phyloP scores from a whole-genome alignment of 75 land plant species.

The Ceratopteris richardii region DNA sequence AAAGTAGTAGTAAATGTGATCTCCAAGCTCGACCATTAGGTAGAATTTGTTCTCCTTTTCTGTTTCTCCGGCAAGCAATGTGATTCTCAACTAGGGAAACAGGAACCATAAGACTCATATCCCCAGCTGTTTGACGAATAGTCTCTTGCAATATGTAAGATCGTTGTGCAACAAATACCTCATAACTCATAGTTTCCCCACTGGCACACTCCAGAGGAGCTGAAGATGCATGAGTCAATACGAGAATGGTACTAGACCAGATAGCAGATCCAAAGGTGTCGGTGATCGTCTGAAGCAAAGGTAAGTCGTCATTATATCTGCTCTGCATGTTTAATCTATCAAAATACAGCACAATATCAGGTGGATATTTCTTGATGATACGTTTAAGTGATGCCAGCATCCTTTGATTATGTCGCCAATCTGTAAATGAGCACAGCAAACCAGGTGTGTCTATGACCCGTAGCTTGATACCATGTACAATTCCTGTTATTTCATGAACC shows the following conservation, averaged over 20 bases:
- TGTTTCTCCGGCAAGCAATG: slow-evolving; percentile 64
- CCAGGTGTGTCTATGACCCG: slow-evolving; percentile 90
- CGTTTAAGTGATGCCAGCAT: slow-evolving; percentile 55
- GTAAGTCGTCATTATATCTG: slow-evolving; percentile 83
- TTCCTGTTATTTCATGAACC: slow-evolving; percentile 68
- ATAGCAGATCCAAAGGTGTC: slow-evolving; percentile 62
- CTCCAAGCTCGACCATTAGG: slow-evolving; percentile 88
- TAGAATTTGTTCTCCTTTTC: slow-evolving; percentile 63
- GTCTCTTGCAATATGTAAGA: slow-evolving; percentile 84
- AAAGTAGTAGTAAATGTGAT: slow-evolving; percentile 70
- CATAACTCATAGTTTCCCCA: slow-evolving; percentile 75
- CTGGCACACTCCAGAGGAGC: slow-evolving; percentile 94
- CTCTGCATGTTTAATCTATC: slow-evolving; percentile 78
- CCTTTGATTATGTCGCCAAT: slow-evolving; percentile 45
- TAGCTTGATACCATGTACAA: slow-evolving; percentile 69
- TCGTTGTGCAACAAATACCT: slow-evolving; percentile 82
- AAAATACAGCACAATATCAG: slow-evolving; percentile 91
- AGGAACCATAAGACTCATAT: slow-evolving; percentile 85
- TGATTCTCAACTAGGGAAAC: slow-evolving; percentile 92
- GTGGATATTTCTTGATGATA: slow-evolving; percentile 56
- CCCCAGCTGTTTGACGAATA: slow-evolving; percentile 87
- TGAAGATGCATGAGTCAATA: slow-evolving; percentile 83
- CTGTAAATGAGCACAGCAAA: slow-evolving; percentile 54
- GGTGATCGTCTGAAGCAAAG: slow-evolving; percentile 61
- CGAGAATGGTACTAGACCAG: slow-evolving; percentile 87